Conservation (phyloP, 345 rosid genomes). For the Gossypium stocksii region DNA sequence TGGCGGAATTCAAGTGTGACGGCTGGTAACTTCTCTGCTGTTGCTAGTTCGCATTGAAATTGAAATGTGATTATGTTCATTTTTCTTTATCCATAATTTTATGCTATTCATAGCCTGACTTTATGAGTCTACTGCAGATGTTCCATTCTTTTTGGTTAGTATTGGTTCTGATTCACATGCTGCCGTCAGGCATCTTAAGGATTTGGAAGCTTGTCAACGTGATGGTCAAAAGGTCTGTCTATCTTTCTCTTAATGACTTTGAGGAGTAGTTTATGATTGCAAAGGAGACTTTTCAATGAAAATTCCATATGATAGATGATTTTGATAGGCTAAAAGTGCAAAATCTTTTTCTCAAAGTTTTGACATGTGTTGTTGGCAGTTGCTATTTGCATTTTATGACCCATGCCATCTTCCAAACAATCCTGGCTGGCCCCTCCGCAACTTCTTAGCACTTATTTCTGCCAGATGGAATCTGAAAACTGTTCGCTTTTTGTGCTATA, state of each 20-base stretch:
- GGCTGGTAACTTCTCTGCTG: conserved; percentile 41
- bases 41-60: conserved; percentile 9
- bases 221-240: conserved; percentile 66
- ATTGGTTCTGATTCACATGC: conserved; percentile 55
- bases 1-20: conserved; percentile 76
- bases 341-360: conserved; percentile 11
- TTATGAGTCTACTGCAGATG: conserved; percentile 42
- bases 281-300: neutral
- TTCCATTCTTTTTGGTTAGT: conserved; percentile 76
- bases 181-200: conserved; percentile 36
- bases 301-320: neutral
- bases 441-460: conserved; percentile 69
- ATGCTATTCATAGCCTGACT: neutral
- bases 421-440: conserved; percentile 99
- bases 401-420: conserved; percentile 84
- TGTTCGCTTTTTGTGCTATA: conserved; percentile 70
- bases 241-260: conserved; percentile 2
- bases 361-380: conserved; percentile 34
- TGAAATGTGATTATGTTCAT: neutral
- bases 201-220: conserved; percentile 54
- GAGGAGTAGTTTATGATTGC: conserved; percentile 13
- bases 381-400: conserved; percentile 82
- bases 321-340: neutral
- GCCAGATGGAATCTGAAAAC: conserved; percentile 69
- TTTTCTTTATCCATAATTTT: neutral